Conservation (phyloP, 2,329 filamentous ascomycete genomes). For the Aspergillus hortae region DNA sequence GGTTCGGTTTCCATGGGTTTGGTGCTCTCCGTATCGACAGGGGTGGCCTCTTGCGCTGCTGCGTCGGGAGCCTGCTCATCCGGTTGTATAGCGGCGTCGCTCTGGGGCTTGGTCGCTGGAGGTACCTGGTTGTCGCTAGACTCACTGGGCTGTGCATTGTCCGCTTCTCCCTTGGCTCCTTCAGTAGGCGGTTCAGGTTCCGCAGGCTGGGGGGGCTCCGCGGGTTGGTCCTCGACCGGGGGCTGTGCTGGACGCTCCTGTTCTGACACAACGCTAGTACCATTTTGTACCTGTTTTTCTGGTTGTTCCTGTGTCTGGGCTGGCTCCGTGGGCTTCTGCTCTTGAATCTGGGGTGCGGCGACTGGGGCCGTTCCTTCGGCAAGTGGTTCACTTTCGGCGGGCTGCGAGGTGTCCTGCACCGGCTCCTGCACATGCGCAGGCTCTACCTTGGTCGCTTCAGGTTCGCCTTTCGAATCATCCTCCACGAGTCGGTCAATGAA, state of each 20-base stretch:
- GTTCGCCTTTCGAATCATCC: conserved; percentile 33
- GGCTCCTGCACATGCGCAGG: conserved; percentile 13
- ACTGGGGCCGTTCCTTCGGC: conserved; percentile 10
- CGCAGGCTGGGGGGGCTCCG: background rate
- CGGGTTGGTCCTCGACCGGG: background rate
- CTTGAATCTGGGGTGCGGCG: conserved; percentile 11
- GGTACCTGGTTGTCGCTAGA: background rate
- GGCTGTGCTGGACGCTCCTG: background rate
- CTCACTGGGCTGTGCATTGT: background rate
- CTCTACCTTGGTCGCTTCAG: conserved; percentile 25
- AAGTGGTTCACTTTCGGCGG: conserved; percentile 4
- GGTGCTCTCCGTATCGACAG: conserved; percentile 14
- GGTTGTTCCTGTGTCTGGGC: conserved; percentile 8
- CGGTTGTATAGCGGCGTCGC: conserved; percentile 17
- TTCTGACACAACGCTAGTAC: conserved; percentile 4
- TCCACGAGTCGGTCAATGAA: conserved; percentile 62
- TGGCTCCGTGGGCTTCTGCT: conserved; percentile 11
- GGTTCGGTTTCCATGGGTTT: conserved; percentile 12
- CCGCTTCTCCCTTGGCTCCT: background rate
- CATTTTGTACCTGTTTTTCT: conserved; percentile 9
- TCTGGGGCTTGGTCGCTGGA: conserved; percentile 4
- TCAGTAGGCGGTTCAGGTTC: background rate
- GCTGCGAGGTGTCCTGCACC: conserved; percentile 12
- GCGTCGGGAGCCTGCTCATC: conserved; percentile 21
- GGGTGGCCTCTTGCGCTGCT: conserved; percentile 9